A percentile compares a stretch with the other conserved stretches of the same genome.
Evolutionary conservation across 495 filamentous ascomycete genomes (phyloP).

Genomic region (Trichoderma virens): DNA sequence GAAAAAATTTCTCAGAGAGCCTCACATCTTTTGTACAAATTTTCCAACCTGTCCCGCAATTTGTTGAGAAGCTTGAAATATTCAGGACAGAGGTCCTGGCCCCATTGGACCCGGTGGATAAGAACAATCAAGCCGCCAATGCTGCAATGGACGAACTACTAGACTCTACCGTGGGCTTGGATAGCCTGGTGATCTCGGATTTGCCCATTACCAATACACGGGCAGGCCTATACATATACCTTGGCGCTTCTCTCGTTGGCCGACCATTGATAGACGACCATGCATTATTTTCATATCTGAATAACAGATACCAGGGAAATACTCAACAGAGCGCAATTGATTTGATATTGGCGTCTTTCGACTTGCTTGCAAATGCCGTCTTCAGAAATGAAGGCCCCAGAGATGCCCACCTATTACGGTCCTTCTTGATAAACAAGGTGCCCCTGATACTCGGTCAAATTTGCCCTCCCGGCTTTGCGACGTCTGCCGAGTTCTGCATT

Average conservation of each 20-base stretch:
- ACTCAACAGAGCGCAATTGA: conserved; percentile 67
- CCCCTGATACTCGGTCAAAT: conserved; percentile 55
- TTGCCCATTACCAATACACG: conserved; percentile 66
- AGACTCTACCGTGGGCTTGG: conserved; percentile 38
- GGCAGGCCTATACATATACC: conserved; percentile 85
- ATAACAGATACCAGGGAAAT: conserved; percentile 80
- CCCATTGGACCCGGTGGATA: conserved; percentile 34
- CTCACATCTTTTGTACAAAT: conserved; percentile 47
- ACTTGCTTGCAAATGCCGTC: conserved; percentile 78
- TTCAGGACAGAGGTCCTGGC: conserved; percentile 45
- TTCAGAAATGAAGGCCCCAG: conserved; percentile 67
- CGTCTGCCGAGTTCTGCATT: conserved; percentile 66
- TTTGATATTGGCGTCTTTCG: conserved; percentile 79
- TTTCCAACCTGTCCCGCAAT: conserved; percentile 40
- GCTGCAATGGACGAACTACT: conserved; percentile 45
- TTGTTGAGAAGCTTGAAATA: conserved; percentile 41
- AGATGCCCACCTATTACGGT: conserved; percentile 71
- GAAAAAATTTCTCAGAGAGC: conserved; percentile 38
- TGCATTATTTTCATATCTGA: conserved; percentile 67
- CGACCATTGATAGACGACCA: conserved; percentile 78
- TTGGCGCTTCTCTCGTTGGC: conserved; percentile 74
- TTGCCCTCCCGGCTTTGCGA: conserved; percentile 22
- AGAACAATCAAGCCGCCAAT: conserved; percentile 35
- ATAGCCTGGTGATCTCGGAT: conserved; percentile 53
- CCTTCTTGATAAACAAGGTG: conserved; percentile 89